Base-by-base conservation (phyloP, 2,329 filamentous ascomycete genomes). In the Xylaria sp. region DNA sequence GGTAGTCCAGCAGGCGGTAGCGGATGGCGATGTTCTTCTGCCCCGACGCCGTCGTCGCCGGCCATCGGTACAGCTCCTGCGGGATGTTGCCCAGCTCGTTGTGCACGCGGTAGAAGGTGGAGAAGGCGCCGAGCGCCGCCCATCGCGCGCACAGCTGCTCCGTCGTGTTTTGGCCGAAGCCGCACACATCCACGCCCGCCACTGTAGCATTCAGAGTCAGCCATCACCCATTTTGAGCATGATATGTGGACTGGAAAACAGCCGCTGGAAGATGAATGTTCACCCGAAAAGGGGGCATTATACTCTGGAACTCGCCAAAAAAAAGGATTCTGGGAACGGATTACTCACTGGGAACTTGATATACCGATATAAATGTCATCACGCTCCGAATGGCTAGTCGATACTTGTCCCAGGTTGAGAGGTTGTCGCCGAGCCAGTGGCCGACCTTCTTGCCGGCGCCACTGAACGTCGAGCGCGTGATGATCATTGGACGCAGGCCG, bases 61-160 rank as follows among this genome's bases (percentile, higher is more conserved):
- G 79, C 88, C 89, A 93, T 33, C 83, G 85, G 78, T 93, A 94
- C 76, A 92, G 91, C 75, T 94, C 92, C 74, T 94, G 92, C 0
- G 82, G 76, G n/a, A 85, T 81, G 3, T 78, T 77, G 36, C 70
- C 74, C 55, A 74, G 86, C 47, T 84, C 77, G 65, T 90, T 90
- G 80, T 94, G 92, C 77, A 93, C 90, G 67, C 92, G 89, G 81
- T 89, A 93, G 81, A 94, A 94, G 0, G 90, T 89, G 42, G 86
- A 84, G 81, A 94, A 93, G 9, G 91, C 91, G 17, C 90, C 91
- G 0, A 93, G 84, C 29, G 86, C 84, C 0, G 90, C 87, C 92
- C 92, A 94, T n/a, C 92, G 88, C 3, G 90, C 87, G 76, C 91
- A 94, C 5, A 94, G 85, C 51, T 86, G 81, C 75, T 91, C 88